Percentiles rank a stretch among this genome's conserved stretches.
Evolutionary conservation across 2,329 filamentous ascomycete species (phyloP).

Genomic region (Cordyceps tenuipes): DNA sequence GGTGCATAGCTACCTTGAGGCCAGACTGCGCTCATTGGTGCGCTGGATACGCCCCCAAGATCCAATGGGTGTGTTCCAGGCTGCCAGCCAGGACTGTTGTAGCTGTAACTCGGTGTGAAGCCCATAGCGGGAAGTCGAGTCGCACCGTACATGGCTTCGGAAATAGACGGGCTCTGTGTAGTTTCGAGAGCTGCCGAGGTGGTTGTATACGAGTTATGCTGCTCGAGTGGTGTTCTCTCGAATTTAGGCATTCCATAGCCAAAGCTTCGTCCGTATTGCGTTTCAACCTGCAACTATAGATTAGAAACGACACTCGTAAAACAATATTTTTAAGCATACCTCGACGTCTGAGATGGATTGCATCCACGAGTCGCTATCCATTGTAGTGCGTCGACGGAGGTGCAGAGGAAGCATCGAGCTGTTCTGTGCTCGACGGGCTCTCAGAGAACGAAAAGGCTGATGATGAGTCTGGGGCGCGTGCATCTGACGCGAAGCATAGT

Average conservation of each 20-base stretch:
- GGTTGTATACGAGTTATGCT: not conserved
- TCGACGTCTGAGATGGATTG: slow-evolving; percentile 16
- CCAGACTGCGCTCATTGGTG: not conserved
- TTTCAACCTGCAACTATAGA: not conserved
- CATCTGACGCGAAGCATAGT: not conserved
- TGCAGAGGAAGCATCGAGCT: not conserved
- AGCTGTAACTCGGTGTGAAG: not conserved
- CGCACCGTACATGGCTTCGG: not conserved
- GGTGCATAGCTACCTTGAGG: not conserved
- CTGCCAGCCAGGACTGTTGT: not conserved
- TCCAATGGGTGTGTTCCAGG: not conserved
- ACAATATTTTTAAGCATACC: slow-evolving; percentile 1
- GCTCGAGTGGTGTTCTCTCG: not conserved
- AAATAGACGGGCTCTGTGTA: not conserved
- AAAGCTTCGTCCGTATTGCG: not conserved
- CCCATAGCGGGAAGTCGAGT: not conserved
- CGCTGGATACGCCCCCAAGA: not conserved
- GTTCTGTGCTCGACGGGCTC: slow-evolving; percentile 14
- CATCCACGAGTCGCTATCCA: slow-evolving; percentile 13
- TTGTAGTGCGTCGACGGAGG: slow-evolving; percentile 3
- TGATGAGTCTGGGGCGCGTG: not conserved
- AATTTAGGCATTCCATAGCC: not conserved
- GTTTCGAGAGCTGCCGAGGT: not conserved
- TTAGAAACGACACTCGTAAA: not conserved
- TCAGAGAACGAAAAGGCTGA: slow-evolving; percentile 8